A percentile compares a stretch with the other conserved stretches of the same genome.
Evolutionary conservation across 306 rosid species (phyloP).

Genomic region (Glycine latifolia): DNA sequence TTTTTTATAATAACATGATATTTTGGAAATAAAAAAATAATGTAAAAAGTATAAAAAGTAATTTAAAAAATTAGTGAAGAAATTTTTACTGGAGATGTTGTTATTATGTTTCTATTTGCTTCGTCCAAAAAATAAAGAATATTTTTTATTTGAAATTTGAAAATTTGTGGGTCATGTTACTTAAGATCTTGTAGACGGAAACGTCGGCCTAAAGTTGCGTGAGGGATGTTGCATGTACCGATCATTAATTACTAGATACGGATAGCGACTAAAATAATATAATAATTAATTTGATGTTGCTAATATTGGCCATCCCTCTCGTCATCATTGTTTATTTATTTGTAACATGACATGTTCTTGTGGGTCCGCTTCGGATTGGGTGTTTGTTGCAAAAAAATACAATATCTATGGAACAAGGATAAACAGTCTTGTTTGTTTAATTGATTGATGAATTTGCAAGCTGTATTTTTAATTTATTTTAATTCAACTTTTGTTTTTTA

Average conservation of each 20-base stretch:
- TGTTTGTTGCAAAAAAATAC: background rate
- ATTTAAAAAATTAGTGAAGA: too few relatives aligned
- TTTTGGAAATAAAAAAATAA: too few relatives aligned
- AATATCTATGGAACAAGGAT: background rate
- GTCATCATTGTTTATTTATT: background rate
- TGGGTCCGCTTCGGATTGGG: background rate
- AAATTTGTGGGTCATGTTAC: background rate
- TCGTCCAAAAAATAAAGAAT: too few relatives aligned
- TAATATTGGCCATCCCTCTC: background rate
- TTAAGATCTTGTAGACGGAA: background rate
- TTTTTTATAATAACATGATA: too few relatives aligned
- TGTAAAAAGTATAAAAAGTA: too few relatives aligned
- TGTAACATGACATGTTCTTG: background rate
- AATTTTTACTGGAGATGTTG: too few relatives aligned
- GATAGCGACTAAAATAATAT: background rate
- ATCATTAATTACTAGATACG: background rate
- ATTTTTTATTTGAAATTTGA: background rate
- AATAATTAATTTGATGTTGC: background rate
- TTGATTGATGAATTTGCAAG: slow-evolving; percentile 25
- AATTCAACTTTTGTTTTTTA: too few relatives aligned
- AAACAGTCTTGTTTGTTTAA: background rate
- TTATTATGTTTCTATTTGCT: too few relatives aligned
- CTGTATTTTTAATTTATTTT: background rate
- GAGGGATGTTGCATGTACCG: background rate
- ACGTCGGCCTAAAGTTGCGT: background rate